Percentiles rank a stretch among this genome's conserved stretches.
These are phyloP conservation scores for Macrocystidia cucumis DNA, from an alignment of 1,284 basidiomycete species.

Conservation along the genomic window DNA sequence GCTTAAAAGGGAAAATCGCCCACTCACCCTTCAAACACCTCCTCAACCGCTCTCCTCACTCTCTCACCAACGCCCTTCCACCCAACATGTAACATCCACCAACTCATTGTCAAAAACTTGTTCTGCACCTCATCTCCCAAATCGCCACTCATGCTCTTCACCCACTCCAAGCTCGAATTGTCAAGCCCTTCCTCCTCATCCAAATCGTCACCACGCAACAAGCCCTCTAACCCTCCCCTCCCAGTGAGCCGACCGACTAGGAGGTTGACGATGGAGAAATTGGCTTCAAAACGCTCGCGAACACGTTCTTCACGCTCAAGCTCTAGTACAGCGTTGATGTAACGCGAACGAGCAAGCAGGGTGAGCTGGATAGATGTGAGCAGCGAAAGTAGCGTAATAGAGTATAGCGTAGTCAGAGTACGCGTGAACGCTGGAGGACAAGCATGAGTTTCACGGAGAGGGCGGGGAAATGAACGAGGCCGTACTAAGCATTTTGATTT, in stretches of 20 bases:
- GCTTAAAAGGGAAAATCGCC: neutral
- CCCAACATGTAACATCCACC: constrained; percentile 88
- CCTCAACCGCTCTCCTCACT: constrained; percentile 69
- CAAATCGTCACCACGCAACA: constrained; percentile 13
- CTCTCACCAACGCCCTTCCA: constrained; percentile 78
- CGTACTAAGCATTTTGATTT: constrained; percentile 76
- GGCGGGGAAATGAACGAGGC: constrained; percentile 7
- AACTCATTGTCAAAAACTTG: constrained; percentile 79
- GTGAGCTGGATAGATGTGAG: constrained; percentile 81
- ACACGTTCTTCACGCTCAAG: constrained; percentile 54
- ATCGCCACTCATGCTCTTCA: constrained; percentile 9
- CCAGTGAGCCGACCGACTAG: constrained; percentile 23
- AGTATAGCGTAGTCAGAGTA: constrained; percentile 80
- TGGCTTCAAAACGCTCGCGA: constrained; percentile 35
- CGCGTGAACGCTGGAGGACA: constrained; percentile 67
- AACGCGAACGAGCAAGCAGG: constrained; percentile 76
- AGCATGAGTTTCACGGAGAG: constrained; percentile 2
- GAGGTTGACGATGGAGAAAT: constrained; percentile 26
- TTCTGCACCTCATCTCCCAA: constrained; percentile 55
- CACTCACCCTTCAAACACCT: constrained; percentile 71
- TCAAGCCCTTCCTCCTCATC: constrained; percentile 13
- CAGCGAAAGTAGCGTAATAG: constrained; percentile 72
- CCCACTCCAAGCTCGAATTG: constrained; percentile 18
- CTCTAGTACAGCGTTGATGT: constrained; percentile 65
- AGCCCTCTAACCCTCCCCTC: constrained; percentile 14